These are phyloP conservation scores for Psilocybe azurescens DNA, from an alignment of 768 basidiomycete species.

Conservation along the genomic window DNA sequence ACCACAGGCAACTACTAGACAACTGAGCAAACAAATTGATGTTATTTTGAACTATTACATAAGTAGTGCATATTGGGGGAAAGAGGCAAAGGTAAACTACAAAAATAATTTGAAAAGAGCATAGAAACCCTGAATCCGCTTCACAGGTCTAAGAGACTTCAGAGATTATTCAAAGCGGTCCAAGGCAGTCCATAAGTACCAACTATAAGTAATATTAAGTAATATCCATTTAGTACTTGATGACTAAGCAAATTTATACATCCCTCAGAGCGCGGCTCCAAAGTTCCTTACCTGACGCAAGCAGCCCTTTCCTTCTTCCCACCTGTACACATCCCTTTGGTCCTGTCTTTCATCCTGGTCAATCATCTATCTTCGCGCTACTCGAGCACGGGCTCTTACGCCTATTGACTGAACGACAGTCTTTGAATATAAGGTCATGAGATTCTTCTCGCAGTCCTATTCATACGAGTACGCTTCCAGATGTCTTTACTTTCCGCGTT, in stretches of 20 bases:
- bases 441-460: constrained; percentile 61
- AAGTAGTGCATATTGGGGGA: no score
- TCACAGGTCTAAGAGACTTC: no score
- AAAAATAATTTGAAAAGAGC: no score
- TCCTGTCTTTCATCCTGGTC: constrained; percentile 1
- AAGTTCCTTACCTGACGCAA: constrained; percentile 2
- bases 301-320: not conserved
- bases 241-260: constrained; percentile 16
- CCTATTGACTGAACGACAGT: constrained; percentile 24
- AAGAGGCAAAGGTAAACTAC: no score
- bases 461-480: constrained; percentile 54
- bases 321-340: not conserved
- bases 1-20: constrained; percentile 3
- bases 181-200: no score
- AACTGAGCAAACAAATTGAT: not conserved
- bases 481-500: not conserved
- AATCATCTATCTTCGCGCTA: not conserved
- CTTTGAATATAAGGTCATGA: constrained; percentile 45
- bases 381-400: constrained; percentile 19
- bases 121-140: no score
- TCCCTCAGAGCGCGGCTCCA: constrained; percentile 3
- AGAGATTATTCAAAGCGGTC: no score
- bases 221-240: not conserved
- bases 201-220: no score
- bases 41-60: not conserved